Evolutionary conservation across 2,329 filamentous ascomycete species (phyloP).

Genomic region (Davidsoniella virescens): DNA sequence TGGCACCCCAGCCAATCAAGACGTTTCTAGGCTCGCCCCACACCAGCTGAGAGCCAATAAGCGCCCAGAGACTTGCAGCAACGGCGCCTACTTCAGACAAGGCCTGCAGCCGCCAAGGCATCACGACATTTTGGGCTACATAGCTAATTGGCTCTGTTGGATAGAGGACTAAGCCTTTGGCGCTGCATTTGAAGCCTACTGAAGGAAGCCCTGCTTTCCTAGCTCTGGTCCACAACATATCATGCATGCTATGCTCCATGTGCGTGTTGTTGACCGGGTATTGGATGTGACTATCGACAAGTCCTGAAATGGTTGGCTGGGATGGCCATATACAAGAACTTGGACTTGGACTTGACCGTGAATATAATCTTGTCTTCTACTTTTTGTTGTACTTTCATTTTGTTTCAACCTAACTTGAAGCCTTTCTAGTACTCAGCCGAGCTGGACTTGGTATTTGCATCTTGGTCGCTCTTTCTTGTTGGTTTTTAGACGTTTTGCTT

Average conservation of each 20-base stretch:
- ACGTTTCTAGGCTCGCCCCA: neutral
- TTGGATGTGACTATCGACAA: too few relatives aligned
- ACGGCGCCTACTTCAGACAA: constrained; percentile 2
- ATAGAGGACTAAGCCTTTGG: neutral
- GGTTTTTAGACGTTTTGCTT: neutral
- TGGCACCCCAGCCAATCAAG: constrained; percentile 3
- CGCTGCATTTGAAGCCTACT: neutral
- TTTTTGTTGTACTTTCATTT: neutral
- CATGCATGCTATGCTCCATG: too few relatives aligned
- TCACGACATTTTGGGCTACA: neutral
- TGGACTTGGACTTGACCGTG: too few relatives aligned
- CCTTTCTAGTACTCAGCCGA: neutral
- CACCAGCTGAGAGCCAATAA: constrained; percentile 2
- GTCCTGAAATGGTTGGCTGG: too few relatives aligned
- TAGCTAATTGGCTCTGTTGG: neutral
- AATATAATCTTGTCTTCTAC: neutral
- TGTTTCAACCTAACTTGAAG: neutral
- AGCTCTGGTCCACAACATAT: too few relatives aligned
- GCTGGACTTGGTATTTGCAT: constrained; percentile 1
- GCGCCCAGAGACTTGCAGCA: neutral
- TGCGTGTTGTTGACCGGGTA: too few relatives aligned
- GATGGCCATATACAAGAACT: too few relatives aligned
- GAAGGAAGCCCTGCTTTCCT: too few relatives aligned
- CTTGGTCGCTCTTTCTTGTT: neutral
- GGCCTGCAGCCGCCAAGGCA: neutral